These are phyloP conservation scores for Sporisorium exsertum DNA, from an alignment of 1,284 basidiomycete species.

Conservation along the genomic window DNA sequence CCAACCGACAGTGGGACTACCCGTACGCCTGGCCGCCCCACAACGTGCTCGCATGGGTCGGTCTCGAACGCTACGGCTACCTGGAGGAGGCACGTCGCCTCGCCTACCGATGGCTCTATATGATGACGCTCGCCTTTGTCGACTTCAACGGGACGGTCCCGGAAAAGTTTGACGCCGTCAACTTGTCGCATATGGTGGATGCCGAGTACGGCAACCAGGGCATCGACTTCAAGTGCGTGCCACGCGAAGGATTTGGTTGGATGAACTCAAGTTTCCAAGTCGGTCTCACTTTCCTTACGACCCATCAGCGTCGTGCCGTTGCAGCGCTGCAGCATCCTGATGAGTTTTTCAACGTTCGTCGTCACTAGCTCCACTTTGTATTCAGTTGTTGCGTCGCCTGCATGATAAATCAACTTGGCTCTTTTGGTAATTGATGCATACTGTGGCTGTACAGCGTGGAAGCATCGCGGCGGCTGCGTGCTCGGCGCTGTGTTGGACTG, in stretches of 20 bases:
- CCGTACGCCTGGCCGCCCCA: slow-evolving; percentile 81
- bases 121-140: slow-evolving; percentile 73
- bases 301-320: slow-evolving; percentile 92
- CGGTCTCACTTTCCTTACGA: slow-evolving; percentile 91
- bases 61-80: slow-evolving; percentile 94
- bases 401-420: not conserved
- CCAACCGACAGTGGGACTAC: slow-evolving; percentile 94
- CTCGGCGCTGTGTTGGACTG: too few relatives aligned
- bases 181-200: slow-evolving; percentile 91
- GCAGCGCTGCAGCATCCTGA: slow-evolving; percentile 91
- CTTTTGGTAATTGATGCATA: too few relatives aligned
- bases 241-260: slow-evolving; percentile 95
- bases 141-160: slow-evolving; percentile 98
- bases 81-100: slow-evolving; percentile 91
- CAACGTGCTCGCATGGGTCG: slow-evolving; percentile 87
- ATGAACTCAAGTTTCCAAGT: slow-evolving; percentile 78
- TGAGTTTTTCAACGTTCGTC: slow-evolving; percentile 77
- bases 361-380: slow-evolving; percentile 9
- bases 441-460: too few relatives aligned
- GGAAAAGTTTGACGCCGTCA: slow-evolving; percentile 98
- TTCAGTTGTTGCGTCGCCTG: not conserved
- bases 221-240: slow-evolving; percentile 87
- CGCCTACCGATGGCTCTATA: slow-evolving; percentile 95
- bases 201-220: slow-evolving; percentile 99
- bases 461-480: too few relatives aligned